Base-by-base conservation (phyloP, 352 stramenopile genomes). In the Globisporangium emineosum region DNA sequence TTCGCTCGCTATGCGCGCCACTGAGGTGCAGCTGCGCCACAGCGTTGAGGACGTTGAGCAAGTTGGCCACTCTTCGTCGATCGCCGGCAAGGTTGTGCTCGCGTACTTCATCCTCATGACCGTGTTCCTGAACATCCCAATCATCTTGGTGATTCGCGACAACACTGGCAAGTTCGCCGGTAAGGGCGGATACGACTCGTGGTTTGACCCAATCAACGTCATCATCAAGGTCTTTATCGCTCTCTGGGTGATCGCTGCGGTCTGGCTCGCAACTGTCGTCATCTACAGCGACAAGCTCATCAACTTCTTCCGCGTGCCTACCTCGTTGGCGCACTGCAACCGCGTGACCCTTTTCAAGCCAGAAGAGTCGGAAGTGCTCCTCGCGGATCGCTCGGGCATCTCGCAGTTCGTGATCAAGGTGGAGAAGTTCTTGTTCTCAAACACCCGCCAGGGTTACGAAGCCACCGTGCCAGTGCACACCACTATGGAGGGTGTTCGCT, bases 171-270 rank as follows among this genome's bases (percentile, higher is more conserved):
- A 84, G 51, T 75, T 83, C 23, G 65, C 69, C 5, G 71, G 76
- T 57, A 67, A 64, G 23, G 64, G 50, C 42, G 64, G 64, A 21
- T 86, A 79, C 73, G 66, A 66, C 19, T 68, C 71, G 13, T 78
- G 84, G 70, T 89, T 91, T 60, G 71, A 86, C 62, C 68, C 73
- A 27, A 68, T 68, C 1, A 77, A 77, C 5, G 76, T 75, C 2
- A 63, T 89, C 29, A 84, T 90, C 50, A 76, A 83, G 62, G 79
- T 84, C 13, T 88, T 85, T 55, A 86, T 91, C 55, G 68, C 72
- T 50, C 65, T 78, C 2, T 91, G 82, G 82, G 65, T 87, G 17
- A 72, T 89, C 56, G 62, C 68, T 19, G 68, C 73, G 3, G 64
- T 90, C 5, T 91, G 80, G 77, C 75, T 86, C 49, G 70, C 68